A percentile compares a stretch with the other conserved stretches of the same genome.
phyloP scores from a whole-genome alignment of 345 rosid species.

The Pugionium cornutum region DNA sequence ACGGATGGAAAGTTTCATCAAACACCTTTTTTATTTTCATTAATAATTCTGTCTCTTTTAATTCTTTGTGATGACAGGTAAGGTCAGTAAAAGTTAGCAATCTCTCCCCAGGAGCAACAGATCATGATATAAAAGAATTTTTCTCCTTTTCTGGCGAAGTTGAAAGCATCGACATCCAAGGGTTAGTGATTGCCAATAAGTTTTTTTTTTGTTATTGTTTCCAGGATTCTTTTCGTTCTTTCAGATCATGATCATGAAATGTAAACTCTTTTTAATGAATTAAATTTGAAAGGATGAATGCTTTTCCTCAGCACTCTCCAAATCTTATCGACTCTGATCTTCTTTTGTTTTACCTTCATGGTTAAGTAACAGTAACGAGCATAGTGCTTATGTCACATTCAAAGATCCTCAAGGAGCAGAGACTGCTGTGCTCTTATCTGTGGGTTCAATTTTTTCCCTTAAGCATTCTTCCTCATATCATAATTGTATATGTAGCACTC shows the following conservation, averaged over 20 bases:
- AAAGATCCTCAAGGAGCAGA: slow-evolving; percentile 83
- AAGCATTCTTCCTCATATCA: background rate
- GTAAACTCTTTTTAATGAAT: background rate
- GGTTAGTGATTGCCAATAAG: slow-evolving; percentile 43
- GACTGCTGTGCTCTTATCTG: slow-evolving; percentile 87
- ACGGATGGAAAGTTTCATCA: too few relatives aligned
- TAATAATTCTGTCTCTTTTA: too few relatives aligned
- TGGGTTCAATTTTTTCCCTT: slow-evolving; percentile 35
- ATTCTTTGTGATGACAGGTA: slow-evolving; percentile 39
- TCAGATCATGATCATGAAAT: background rate
- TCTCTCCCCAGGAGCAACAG: slow-evolving; percentile 71
- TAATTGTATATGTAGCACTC: background rate
- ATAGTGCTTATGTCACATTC: slow-evolving; percentile 71
- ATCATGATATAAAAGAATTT: slow-evolving; percentile 83
- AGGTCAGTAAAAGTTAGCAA: slow-evolving; percentile 77
- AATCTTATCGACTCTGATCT: slow-evolving; percentile 8
- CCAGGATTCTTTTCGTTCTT: background rate
- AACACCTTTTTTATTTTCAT: too few relatives aligned
- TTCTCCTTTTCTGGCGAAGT: slow-evolving; percentile 93
- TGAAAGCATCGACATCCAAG: slow-evolving; percentile 59
- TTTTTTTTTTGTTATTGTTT: background rate
- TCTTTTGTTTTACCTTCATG: slow-evolving; percentile 24
- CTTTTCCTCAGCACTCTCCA: background rate
- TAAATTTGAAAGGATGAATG: background rate
- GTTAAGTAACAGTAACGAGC: slow-evolving; percentile 43